A percentile compares a stretch with the other conserved stretches of the same genome.
Evolutionary conservation across 2,329 filamentous ascomycete species (phyloP).

Genomic region (Sclerotinia minor): DNA sequence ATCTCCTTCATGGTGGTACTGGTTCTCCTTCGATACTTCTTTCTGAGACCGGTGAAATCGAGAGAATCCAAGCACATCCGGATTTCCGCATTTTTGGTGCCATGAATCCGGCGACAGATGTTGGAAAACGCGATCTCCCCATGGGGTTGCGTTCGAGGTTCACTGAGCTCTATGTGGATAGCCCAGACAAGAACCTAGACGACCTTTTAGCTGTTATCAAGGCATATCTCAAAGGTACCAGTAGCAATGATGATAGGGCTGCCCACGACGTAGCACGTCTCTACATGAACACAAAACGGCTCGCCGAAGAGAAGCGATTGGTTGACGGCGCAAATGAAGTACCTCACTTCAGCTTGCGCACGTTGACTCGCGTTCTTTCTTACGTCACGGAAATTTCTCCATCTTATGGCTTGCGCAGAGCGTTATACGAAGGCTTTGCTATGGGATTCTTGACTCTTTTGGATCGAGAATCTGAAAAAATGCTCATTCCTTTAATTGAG

Average conservation of each 20-base stretch:
- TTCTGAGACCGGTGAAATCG: conserved; percentile 90
- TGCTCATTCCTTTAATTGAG: conserved; percentile 77
- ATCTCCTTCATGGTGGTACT: conserved; percentile 74
- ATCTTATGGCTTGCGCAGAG: conserved; percentile 79
- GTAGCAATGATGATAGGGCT: conserved; percentile 69
- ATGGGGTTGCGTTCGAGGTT: conserved; percentile 87
- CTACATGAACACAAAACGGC: conserved; percentile 82
- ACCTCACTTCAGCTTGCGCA: conserved; percentile 94
- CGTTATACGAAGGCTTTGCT: conserved; percentile 90
- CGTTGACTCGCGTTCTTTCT: conserved; percentile 82
- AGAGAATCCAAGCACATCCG: conserved; percentile 83
- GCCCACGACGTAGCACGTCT: conserved; percentile 80
- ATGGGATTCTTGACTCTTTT: conserved; percentile 97
- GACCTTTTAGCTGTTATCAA: conserved; percentile 87
- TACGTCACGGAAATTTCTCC: conserved; percentile 85
- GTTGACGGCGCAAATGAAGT: conserved; percentile 96
- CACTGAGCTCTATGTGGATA: conserved; percentile 91
- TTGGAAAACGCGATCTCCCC: conserved; percentile 92
- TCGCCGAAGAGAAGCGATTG: conserved; percentile 78
- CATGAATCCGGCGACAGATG: conserved; percentile 98
- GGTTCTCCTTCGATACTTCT: conserved; percentile 80
- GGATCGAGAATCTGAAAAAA: conserved; percentile 74
- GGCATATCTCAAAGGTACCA: conserved; percentile 75
- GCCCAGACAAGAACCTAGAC: conserved; percentile 81
- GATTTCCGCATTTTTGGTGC: conserved; percentile 96